Conservation (phyloP, 805 yeast species). For the Schwanniomyces pseudopolymorphus region DNA sequence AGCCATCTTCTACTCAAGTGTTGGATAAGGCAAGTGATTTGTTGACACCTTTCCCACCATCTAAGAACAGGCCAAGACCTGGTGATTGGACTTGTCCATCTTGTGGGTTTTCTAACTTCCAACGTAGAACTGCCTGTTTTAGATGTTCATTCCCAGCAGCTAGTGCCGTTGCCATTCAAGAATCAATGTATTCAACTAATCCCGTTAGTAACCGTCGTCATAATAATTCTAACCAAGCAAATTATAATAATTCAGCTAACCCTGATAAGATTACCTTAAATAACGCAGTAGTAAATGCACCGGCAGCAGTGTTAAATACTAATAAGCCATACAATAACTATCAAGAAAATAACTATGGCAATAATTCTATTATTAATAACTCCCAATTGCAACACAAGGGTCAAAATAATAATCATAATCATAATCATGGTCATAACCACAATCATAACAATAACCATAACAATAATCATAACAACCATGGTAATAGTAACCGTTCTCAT, state of each 20-base stretch:
- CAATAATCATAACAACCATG: slow-evolving; percentile 11
- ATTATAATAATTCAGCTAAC: slow-evolving; percentile 2
- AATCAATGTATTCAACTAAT: slow-evolving; percentile 44
- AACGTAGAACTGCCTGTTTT: slow-evolving; percentile 90
- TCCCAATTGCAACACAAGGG: slow-evolving; percentile 2
- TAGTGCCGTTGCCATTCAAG: slow-evolving; percentile 68
- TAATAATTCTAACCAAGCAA: slow-evolving; percentile 6
- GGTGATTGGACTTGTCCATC: slow-evolving; percentile 99
- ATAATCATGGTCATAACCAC: slow-evolving; percentile 4
- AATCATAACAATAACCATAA: slow-evolving; percentile 11
- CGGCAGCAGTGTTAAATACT: slow-evolving; percentile 2
- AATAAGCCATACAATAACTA: slow-evolving; percentile 5
- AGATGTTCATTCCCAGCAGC: slow-evolving; percentile 87
- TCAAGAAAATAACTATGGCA: slow-evolving; percentile 3
- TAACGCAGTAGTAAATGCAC: slow-evolving; percentile 1
- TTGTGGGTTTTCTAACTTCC: slow-evolving; percentile 93
- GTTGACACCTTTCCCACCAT: slow-evolving; percentile 80
- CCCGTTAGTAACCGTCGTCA: slow-evolving; percentile 9
- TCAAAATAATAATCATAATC: slow-evolving; percentile 4
- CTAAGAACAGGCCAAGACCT: slow-evolving; percentile 86
- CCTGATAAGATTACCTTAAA: slow-evolving; percentile 8
- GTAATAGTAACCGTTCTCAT: slow-evolving; percentile 13
- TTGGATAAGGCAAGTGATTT: slow-evolving; percentile 82
- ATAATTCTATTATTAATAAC: slow-evolving; percentile 3
- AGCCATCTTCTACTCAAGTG: slow-evolving; percentile 77